Percentiles rank a stretch among this genome's conserved stretches.
phyloP scores from a whole-genome alignment of 371 early-diverging fungal species.

The Syncephalastrum sp. region DNA sequence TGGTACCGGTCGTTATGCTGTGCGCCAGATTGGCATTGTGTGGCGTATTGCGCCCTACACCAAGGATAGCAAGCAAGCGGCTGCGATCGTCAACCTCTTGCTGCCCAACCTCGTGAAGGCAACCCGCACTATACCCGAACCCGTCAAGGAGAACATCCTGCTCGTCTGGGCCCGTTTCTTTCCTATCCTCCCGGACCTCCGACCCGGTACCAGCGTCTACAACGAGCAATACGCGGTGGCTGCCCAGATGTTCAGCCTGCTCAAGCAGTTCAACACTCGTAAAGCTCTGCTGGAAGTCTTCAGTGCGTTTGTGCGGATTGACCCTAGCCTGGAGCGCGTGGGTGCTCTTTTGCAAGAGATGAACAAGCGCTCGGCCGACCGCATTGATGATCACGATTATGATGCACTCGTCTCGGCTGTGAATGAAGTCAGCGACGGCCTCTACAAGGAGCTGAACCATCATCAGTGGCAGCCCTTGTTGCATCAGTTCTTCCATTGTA shows the following conservation, averaged over 20 bases:
- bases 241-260: slow-evolving; percentile 59
- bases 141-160: slow-evolving; percentile 83
- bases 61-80: slow-evolving; percentile 63
- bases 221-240: slow-evolving; percentile 57
- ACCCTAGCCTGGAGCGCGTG: slow-evolving; percentile 53
- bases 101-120: slow-evolving; percentile 80
- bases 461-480: slow-evolving; percentile 90
- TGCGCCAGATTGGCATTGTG: slow-evolving; percentile 78
- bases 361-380: slow-evolving; percentile 71
- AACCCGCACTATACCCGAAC: slow-evolving; percentile 70
- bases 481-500: slow-evolving; percentile 78
- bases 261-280: slow-evolving; percentile 60
- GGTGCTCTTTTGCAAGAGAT: slow-evolving; percentile 65
- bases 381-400: slow-evolving; percentile 90
- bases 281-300: slow-evolving; percentile 63
- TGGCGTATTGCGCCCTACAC: slow-evolving; percentile 78
- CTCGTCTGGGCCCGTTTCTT: slow-evolving; percentile 73
- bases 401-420: slow-evolving; percentile 81
- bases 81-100: slow-evolving; percentile 73
- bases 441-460: slow-evolving; percentile 57
- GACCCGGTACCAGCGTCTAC: slow-evolving; percentile 40
- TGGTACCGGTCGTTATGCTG: slow-evolving; percentile 57
- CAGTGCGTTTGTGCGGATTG: slow-evolving; percentile 60
- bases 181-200: slow-evolving; percentile 52
- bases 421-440: slow-evolving; percentile 63